Percentiles rank a stretch among this genome's conserved stretches.
Conservation (phyloP, 2,329 filamentous ascomycete genomes). For the Tolypocladium cylindrosporum region DNA sequence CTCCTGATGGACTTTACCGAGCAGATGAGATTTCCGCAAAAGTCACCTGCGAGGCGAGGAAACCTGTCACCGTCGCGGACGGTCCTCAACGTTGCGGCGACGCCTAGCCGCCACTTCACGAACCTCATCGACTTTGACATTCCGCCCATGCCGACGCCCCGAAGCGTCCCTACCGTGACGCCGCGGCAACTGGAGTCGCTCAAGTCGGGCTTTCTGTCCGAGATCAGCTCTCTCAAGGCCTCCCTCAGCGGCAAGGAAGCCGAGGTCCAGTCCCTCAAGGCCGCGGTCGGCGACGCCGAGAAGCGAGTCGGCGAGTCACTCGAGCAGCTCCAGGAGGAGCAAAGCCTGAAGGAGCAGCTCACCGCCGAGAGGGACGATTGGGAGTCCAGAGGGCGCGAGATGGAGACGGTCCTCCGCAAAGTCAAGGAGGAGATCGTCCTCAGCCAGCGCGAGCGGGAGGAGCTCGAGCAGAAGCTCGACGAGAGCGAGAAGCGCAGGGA, state of each 20-base stretch:
- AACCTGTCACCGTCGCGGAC: conserved; percentile 20
- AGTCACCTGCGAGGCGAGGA: conserved; percentile 35
- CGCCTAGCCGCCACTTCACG: conserved; percentile 45
- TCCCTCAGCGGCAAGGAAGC: conserved; percentile 89
- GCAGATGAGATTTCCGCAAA: conserved; percentile 42
- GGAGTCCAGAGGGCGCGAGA: conserved; percentile 77
- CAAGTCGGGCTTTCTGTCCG: conserved; percentile 82
- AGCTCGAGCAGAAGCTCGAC: conserved; percentile 64
- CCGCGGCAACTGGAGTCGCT: conserved; percentile 86
- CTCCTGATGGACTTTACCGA: conserved; percentile 84
- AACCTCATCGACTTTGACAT: conserved; percentile 73
- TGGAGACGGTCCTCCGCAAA: conserved; percentile 70
- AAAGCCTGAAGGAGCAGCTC: conserved; percentile 58
- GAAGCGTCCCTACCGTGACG: conserved; percentile 83
- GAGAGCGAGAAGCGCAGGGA: conserved; percentile 67
- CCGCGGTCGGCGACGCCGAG: conserved; percentile 82
- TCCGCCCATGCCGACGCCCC: conserved; percentile 83
- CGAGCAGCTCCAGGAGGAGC: conserved; percentile 74
- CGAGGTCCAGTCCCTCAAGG: conserved; percentile 78
- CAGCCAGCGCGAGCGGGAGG: conserved; percentile 71
- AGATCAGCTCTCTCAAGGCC: conserved; percentile 90
- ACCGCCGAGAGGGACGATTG: conserved; percentile 69
- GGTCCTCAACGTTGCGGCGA: conserved; percentile 22
- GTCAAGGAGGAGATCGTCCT: conserved; percentile 74
- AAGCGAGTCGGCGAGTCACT: conserved; percentile 79